phyloP scores from a whole-genome alignment of 1,139 yeast genomes.

The Hemisphaericaspora subhashii region DNA sequence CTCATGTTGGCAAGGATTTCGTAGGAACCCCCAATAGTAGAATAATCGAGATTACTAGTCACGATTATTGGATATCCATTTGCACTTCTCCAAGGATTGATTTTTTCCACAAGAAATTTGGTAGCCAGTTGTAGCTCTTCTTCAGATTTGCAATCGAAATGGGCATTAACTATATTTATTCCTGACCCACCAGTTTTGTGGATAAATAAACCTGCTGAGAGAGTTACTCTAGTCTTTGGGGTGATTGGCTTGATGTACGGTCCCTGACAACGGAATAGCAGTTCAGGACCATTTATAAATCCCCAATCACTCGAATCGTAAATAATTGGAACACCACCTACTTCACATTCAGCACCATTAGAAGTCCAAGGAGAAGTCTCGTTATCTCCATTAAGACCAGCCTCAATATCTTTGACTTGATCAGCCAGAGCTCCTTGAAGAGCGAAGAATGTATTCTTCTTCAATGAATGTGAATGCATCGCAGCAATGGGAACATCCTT shows the following conservation, averaged over 20 bases:
- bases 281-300: too few species aligned
- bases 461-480: slow-evolving; percentile 1
- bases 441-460: slow-evolving; percentile 30
- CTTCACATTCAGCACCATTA: slow-evolving; percentile 44
- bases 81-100: not conserved
- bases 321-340: slow-evolving; percentile 43
- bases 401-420: slow-evolving; percentile 27
- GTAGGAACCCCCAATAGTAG: too few species aligned
- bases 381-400: slow-evolving; percentile 21
- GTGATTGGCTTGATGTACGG: slow-evolving; percentile 32
- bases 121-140: not conserved
- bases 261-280: too few species aligned
- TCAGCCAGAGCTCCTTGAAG: slow-evolving; percentile 30
- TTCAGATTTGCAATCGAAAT: not conserved
- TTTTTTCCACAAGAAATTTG: too few species aligned
- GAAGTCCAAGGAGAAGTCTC: slow-evolving; percentile 43
- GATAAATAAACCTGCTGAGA: slow-evolving; percentile 36
- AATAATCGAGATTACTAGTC: too few species aligned
- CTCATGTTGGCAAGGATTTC: too few species aligned
- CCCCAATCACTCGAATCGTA: slow-evolving; percentile 32
- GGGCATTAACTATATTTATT: not conserved
- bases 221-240: slow-evolving; percentile 43
- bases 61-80: not conserved
- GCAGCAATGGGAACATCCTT: not conserved
- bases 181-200: slow-evolving; percentile 17